Conservation (phyloP, 805 yeast species). For the Saccharomycopsis javanensis region DNA sequence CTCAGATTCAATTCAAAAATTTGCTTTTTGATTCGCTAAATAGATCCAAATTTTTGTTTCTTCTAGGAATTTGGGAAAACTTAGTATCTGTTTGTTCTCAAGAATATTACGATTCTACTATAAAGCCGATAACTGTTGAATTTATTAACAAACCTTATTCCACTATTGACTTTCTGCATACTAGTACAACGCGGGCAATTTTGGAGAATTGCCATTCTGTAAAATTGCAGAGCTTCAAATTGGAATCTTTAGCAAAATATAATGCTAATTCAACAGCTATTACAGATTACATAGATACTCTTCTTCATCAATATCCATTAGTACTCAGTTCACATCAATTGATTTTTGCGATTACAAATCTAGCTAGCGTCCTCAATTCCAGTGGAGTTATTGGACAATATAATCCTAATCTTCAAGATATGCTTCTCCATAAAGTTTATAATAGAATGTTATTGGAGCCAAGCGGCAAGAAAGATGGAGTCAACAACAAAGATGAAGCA, state of each 20-base stretch:
- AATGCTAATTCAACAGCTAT: conserved; percentile 1
- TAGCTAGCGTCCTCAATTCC: conserved; percentile 6
- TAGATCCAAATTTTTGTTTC: conserved; percentile 12
- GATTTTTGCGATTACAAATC: conserved; percentile 4
- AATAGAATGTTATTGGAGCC: conserved; percentile 1
- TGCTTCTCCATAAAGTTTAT: conserved; percentile 3
- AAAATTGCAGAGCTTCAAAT: conserved; percentile 9
- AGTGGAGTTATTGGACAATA: conserved; percentile 10
- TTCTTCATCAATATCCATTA: conserved; percentile 16
- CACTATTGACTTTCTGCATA: conserved; percentile 11
- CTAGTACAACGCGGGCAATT: conserved; percentile 7
- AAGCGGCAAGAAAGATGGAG: conserved; percentile 1
- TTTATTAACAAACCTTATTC: conserved; percentile 15
- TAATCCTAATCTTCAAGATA: conserved; percentile 6
- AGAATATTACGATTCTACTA: conserved; percentile 8
- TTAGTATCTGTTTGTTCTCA: conserved; percentile 9
- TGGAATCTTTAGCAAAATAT: conserved; percentile 8
- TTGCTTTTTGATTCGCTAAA: background rate
- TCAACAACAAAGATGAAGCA: background rate
- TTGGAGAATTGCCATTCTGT: conserved; percentile 16
- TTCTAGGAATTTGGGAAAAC: conserved; percentile 15
- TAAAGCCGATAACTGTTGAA: conserved; percentile 8
- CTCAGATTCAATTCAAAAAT: conserved; percentile 3
- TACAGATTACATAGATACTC: conserved; percentile 5
- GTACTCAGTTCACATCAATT: conserved; percentile 16